Evolutionary conservation across 257 asterid genomes (phyloP), one percentile per base, ranked within the genome.

Genomic region (Rubia yunnanensis): DNA sequence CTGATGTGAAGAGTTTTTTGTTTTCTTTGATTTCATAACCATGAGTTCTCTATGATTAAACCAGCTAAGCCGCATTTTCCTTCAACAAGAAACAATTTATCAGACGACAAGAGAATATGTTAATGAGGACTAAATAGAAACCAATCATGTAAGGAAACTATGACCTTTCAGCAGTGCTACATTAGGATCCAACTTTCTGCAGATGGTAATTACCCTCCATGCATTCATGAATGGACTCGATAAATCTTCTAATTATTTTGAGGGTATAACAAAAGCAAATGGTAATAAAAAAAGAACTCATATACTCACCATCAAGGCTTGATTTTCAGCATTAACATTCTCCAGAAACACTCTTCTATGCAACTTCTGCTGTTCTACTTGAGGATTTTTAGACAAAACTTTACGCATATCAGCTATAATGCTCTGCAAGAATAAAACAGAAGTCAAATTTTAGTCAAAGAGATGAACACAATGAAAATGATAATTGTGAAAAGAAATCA

Each of bases 401-500:
- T 76, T 76, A 57, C 80, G 80, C 80, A 76, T 76, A 50, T 76
- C 80, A 56, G 80, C 77, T 56, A 76, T 74, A 28, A 76, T 72
- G 23, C 31, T 66, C 80, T 76, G 63, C 46, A n/a, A 6, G 44
- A 32, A 31, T 20, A 30, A 38, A 39, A 32, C 39, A 2, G 39
- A 54, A 35, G 30, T 20, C 18, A 34, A 10, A 20, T 4, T 38
- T 27, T 5, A 63, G 32, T 17, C 15, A 26, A 23, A 44, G 39
- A 36, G 34, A 64, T n/a, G 20, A 22, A 20, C 17, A 32, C 18
- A 14, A 17, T 14, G 20, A 44, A 39, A 44, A 41, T 41, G 17
- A 41, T 41, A 44, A 44, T 15, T 44, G 15, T 44, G 5, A 44
- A 44, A 24, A 18, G 11, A 24, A 39, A 17, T 1, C 10, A 46